A percentile compares a stretch with the other conserved stretches of the same genome.
phyloP scores from a whole-genome alignment of 2,329 filamentous ascomycete genomes.

The Thyridium curvatum region DNA sequence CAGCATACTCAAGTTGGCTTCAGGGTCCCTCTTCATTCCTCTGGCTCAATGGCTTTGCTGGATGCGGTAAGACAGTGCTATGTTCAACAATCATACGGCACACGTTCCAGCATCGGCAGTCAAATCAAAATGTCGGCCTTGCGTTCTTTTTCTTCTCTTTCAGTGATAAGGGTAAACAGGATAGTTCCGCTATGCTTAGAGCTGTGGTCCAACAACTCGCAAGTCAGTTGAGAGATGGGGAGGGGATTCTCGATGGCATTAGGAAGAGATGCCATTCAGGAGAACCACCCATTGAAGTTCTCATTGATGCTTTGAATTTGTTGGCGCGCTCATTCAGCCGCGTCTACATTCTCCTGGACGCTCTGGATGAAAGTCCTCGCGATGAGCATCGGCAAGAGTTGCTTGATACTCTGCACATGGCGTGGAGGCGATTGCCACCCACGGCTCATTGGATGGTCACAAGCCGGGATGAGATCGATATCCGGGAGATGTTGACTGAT shows the following conservation, averaged over 20 bases:
- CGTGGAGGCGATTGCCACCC: slow-evolving; percentile 14
- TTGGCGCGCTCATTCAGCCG: slow-evolving; percentile 18
- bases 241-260: slow-evolving; percentile 11
- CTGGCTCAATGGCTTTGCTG: slow-evolving; percentile 31
- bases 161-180: slow-evolving; percentile 24
- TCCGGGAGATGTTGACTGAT: slow-evolving; percentile 14
- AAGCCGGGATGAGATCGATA: slow-evolving; percentile 25
- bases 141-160: slow-evolving; percentile 34
- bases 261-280: slow-evolving; percentile 9
- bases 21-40: slow-evolving; percentile 20
- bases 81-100: slow-evolving; percentile 27
- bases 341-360: slow-evolving; percentile 28
- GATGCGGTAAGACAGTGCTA: slow-evolving; percentile 32
- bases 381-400: slow-evolving; percentile 14
- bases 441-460: slow-evolving; percentile 22
- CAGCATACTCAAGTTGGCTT: slow-evolving; percentile 21
- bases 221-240: slow-evolving; percentile 12
- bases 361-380: slow-evolving; percentile 27
- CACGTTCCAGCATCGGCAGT: slow-evolving; percentile 10
- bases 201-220: slow-evolving; percentile 26
- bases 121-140: slow-evolving; percentile 16
- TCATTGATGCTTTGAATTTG: slow-evolving; percentile 14
- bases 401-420: slow-evolving; percentile 16
- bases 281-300: slow-evolving; percentile 9
- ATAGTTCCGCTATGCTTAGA: slow-evolving; percentile 21